phyloP scores from a whole-genome alignment of 305 asterid genomes.

The Solanum hybrid region DNA sequence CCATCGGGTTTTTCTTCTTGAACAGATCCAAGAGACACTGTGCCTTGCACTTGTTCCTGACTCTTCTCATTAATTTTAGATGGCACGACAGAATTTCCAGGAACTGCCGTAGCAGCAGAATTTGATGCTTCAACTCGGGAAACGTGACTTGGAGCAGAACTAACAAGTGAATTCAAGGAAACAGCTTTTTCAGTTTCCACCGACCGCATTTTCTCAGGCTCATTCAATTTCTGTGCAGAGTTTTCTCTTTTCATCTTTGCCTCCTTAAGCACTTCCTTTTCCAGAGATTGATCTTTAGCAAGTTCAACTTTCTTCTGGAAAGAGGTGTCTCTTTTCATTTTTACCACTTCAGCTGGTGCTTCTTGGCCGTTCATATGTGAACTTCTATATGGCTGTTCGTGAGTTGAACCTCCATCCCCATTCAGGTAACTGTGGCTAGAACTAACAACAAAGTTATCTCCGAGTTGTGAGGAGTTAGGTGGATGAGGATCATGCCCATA shows the following conservation, averaged over 20 bases:
- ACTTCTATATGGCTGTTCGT: conserved; percentile 29
- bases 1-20: conserved; percentile 36
- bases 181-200: conserved; percentile 33
- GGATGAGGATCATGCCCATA: conserved; percentile 36
- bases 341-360: conserved; percentile 27
- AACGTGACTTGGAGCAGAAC: conserved; percentile 17
- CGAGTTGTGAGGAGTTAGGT: conserved; percentile 30
- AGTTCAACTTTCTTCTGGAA: conserved; percentile 36
- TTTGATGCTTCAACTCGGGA: conserved; percentile 34
- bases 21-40: conserved; percentile 23
- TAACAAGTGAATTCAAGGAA: conserved; percentile 27
- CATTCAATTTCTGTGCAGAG: conserved; percentile 35
- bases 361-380: conserved; percentile 24
- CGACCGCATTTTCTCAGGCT: conserved; percentile 28
- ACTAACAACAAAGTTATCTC: conserved; percentile 34
- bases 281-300: conserved; percentile 32
- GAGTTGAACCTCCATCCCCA: conserved; percentile 28
- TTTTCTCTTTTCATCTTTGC: conserved; percentile 40
- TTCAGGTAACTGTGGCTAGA: conserved; percentile 28
- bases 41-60: conserved; percentile 28
- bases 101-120: conserved; percentile 21
- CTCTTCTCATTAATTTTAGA: conserved; percentile 27
- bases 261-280: conserved; percentile 38
- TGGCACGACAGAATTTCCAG: conserved; percentile 27
- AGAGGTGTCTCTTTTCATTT: conserved; percentile 26